These are phyloP conservation scores for Clathrus columnatus DNA, from an alignment of 768 basidiomycete genomes.

Conservation along the genomic window DNA sequence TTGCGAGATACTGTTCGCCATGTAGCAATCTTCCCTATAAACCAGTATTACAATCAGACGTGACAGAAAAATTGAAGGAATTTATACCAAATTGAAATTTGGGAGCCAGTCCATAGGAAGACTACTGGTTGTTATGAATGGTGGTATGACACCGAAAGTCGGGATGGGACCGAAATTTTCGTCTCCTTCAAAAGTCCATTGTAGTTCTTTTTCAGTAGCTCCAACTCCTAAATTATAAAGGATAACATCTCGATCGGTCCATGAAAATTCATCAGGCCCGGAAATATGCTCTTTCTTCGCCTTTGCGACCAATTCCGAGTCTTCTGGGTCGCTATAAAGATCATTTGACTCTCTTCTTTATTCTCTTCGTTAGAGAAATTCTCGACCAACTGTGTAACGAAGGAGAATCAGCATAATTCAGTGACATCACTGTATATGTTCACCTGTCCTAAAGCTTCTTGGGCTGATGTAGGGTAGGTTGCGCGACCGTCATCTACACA, in stretches of 20 bases:
- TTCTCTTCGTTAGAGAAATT: slow-evolving; percentile 45
- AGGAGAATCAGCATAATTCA: background rate
- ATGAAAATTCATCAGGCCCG: slow-evolving; percentile 55
- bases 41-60: background rate
- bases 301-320: slow-evolving; percentile 70
- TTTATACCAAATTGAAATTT: slow-evolving; percentile 86
- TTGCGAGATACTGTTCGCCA: slow-evolving; percentile 90
- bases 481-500: slow-evolving; percentile 65
- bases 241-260: slow-evolving; percentile 85
- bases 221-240: slow-evolving; percentile 94
- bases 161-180: slow-evolving; percentile 82
- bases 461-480: slow-evolving; percentile 66
- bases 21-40: slow-evolving; percentile 88
- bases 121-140: slow-evolving; percentile 64
- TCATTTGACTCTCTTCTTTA: slow-evolving; percentile 14
- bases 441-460: slow-evolving; percentile 73
- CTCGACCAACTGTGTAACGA: slow-evolving; percentile 34
- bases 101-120: slow-evolving; percentile 81
- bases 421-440: slow-evolving; percentile 10
- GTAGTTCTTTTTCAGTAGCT: slow-evolving; percentile 84
- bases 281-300: slow-evolving; percentile 55
- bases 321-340: slow-evolving; percentile 67
- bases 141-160: slow-evolving; percentile 93
- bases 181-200: slow-evolving; percentile 86
- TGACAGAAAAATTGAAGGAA: slow-evolving; percentile 21